These are phyloP conservation scores for Yamadazyma laniorum DNA, from an alignment of 805 yeast genomes.

Conservation along the genomic window DNA sequence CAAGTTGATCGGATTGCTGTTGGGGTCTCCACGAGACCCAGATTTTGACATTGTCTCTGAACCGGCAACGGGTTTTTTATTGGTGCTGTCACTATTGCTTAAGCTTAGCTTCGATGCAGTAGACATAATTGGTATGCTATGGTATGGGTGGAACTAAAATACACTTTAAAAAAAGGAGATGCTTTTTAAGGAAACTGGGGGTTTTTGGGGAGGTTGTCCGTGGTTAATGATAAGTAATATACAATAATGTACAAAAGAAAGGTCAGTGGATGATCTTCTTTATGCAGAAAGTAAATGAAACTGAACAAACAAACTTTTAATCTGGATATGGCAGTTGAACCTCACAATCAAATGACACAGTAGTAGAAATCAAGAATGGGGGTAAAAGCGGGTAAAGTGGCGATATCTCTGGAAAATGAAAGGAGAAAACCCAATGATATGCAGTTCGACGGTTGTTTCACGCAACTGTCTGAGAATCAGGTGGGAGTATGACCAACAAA, in stretches of 20 bases:
- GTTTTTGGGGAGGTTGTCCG: background rate
- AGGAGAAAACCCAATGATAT: no score
- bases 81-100: no score
- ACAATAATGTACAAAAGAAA: constrained; percentile 9
- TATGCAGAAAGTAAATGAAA: background rate
- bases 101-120: no score
- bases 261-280: background rate
- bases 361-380: no score
- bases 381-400: no score
- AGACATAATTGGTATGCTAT: background rate
- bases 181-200: background rate
- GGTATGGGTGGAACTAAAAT: background rate
- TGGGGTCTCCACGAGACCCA: background rate
- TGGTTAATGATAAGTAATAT: constrained; percentile 4
- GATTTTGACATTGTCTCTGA: constrained; percentile 1
- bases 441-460: no score
- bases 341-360: no score
- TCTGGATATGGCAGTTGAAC: no score
- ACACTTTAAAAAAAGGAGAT: background rate
- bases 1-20: constrained; percentile 4
- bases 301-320: background rate
- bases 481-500: no score
- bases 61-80: no score
- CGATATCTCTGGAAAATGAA: no score
- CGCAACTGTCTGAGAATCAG: no score